Evolutionary conservation across 805 yeast genomes (phyloP).

Genomic region (Zygotorulaspora sp.): DNA sequence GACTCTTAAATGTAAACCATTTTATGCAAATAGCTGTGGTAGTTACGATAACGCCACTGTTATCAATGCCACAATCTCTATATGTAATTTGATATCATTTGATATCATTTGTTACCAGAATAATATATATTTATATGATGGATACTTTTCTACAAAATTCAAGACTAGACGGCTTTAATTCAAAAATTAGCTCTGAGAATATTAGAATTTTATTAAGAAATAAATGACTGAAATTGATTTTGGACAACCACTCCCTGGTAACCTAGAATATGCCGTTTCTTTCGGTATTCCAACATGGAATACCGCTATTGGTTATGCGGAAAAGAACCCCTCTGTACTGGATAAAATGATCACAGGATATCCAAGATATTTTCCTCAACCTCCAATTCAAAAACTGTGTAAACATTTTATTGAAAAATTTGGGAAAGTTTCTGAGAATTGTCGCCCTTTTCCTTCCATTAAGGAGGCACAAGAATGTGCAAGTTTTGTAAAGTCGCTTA

Average conservation of each 20-base stretch:
- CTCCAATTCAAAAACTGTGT: constrained; percentile 50
- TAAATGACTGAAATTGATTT: constrained; percentile 19
- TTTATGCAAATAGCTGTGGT: no score
- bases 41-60: constrained; percentile 2
- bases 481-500: constrained; percentile 50
- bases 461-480: constrained; percentile 70
- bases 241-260: constrained; percentile 18
- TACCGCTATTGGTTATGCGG: constrained; percentile 84
- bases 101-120: no score
- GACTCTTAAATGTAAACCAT: no score
- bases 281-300: constrained; percentile 92
- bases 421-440: constrained; percentile 66
- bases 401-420: constrained; percentile 53
- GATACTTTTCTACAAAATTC: no score
- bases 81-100: no score
- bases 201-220: no score
- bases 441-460: constrained; percentile 67
- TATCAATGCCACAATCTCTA: no score
- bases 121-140: no score
- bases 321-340: constrained; percentile 78
- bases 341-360: constrained; percentile 78
- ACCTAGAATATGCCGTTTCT: constrained; percentile 69
- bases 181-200: no score
- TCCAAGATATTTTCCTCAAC: constrained; percentile 74
- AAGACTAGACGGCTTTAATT: no score